Percentiles rank a stretch among this genome's conserved stretches.
These are phyloP conservation scores for Taphrina sp. DNA, from an alignment of 1,139 yeast genomes.

Conservation along the genomic window DNA sequence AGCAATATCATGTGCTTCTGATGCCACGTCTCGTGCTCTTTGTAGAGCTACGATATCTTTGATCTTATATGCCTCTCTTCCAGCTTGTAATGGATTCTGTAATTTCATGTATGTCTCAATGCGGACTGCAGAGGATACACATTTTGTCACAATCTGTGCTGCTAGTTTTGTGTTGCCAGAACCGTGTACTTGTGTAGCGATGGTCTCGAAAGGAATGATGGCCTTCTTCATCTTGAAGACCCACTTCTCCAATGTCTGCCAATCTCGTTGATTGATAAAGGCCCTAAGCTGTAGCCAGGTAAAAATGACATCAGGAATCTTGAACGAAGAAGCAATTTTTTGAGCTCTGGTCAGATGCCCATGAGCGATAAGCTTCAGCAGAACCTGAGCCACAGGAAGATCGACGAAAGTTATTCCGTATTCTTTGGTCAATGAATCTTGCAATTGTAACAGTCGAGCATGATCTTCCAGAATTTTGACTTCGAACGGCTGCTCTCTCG, in stretches of 20 bases:
- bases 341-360: slow-evolving; percentile 61
- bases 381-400: slow-evolving; percentile 57
- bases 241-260: slow-evolving; percentile 59
- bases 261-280: slow-evolving; percentile 54
- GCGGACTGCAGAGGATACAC: slow-evolving; percentile 46
- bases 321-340: slow-evolving; percentile 60
- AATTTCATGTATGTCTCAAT: slow-evolving; percentile 55
- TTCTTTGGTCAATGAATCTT: slow-evolving; percentile 47
- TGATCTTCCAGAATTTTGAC: slow-evolving; percentile 51
- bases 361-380: slow-evolving; percentile 55
- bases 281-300: slow-evolving; percentile 63
- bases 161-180: slow-evolving; percentile 53
- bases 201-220: slow-evolving; percentile 71
- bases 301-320: slow-evolving; percentile 60
- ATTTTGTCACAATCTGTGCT: slow-evolving; percentile 46
- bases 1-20: slow-evolving; percentile 1
- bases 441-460: slow-evolving; percentile 38
- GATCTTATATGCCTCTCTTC: slow-evolving; percentile 58
- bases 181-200: slow-evolving; percentile 55
- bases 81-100: slow-evolving; percentile 57
- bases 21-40: slow-evolving; percentile 30
- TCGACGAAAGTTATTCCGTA: slow-evolving; percentile 57
- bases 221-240: slow-evolving; percentile 53
- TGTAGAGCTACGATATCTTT: slow-evolving; percentile 54
- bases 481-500: slow-evolving; percentile 42